Conservation (phyloP, 2,329 filamentous ascomycete genomes). For the Botrytis pseudocinerea region DNA sequence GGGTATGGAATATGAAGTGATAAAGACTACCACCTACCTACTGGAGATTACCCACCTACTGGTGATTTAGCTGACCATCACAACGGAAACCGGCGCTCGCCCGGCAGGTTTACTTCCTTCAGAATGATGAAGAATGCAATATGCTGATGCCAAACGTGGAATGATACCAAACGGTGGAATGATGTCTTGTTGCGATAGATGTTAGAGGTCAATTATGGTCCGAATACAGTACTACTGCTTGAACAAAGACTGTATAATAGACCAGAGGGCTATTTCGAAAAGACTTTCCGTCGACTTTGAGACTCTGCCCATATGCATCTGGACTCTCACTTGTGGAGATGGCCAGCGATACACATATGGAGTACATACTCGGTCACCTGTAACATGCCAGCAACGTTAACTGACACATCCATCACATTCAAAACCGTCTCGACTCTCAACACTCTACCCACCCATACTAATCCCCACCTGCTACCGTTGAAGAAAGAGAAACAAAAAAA, state of each 20-base stretch:
- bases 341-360: not conserved
- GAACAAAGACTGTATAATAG: not conserved
- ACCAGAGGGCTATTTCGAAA: not conserved
- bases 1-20: not conserved
- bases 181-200: not conserved
- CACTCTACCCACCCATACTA: not conserved
- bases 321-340: slow-evolving; percentile 1
- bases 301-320: not conserved
- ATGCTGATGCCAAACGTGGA: not conserved
- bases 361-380: slow-evolving; percentile 7
- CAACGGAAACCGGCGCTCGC: not conserved
- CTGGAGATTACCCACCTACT: not conserved
- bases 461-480: not conserved
- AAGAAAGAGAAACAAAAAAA: not conserved
- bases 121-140: not conserved
- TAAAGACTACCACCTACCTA: too few relatives aligned
- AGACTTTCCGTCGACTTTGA: slow-evolving; percentile 6
- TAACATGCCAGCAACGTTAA: slow-evolving; percentile 6
- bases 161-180: not conserved
- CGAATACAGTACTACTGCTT: not conserved
- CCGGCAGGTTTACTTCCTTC: not conserved
- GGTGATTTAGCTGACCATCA: not conserved
- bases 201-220: not conserved
- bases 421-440: not conserved
- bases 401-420: not conserved